These are phyloP conservation scores for Flaveria trinervia DNA, from an alignment of 129 eudicot species.

Conservation along the genomic window DNA sequence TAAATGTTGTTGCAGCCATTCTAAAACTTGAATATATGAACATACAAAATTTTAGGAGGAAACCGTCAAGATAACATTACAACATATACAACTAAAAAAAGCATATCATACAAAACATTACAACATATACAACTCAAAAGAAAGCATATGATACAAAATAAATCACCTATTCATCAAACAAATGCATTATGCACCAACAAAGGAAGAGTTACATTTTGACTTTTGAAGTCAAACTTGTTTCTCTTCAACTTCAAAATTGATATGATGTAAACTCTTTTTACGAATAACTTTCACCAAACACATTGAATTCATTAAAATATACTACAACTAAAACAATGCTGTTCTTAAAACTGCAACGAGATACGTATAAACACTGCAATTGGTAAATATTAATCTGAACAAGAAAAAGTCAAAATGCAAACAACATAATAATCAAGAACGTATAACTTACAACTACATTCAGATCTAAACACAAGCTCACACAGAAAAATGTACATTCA, in stretches of 20 bases:
- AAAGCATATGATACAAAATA: neutral
- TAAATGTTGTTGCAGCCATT: conserved; percentile 77
- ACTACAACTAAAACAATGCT: neutral
- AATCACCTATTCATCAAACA: conserved; percentile 22
- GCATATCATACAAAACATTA: too few species aligned
- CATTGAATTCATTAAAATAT: neutral
- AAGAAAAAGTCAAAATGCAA: conserved; percentile 2
- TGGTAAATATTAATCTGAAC: neutral
- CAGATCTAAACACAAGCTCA: too few species aligned
- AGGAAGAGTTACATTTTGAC: conserved; percentile 7
- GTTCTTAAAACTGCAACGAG: neutral
- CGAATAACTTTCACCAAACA: neutral
- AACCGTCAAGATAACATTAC: neutral
- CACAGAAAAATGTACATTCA: too few species aligned
- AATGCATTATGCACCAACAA: neutral
- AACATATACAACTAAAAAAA: too few species aligned
- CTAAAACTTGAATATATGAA: conserved; percentile 32
- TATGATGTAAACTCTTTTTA: neutral
- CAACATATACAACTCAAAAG: too few species aligned
- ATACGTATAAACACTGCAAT: conserved; percentile 4
- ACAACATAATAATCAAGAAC: neutral
- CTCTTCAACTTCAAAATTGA: conserved; percentile 21
- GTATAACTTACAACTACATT: too few species aligned
- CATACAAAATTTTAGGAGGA: neutral
- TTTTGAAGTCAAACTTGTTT: conserved; percentile 13